phyloP scores from a whole-genome alignment of 1,284 basidiomycete genomes.

The Hymenochaete sp. region DNA sequence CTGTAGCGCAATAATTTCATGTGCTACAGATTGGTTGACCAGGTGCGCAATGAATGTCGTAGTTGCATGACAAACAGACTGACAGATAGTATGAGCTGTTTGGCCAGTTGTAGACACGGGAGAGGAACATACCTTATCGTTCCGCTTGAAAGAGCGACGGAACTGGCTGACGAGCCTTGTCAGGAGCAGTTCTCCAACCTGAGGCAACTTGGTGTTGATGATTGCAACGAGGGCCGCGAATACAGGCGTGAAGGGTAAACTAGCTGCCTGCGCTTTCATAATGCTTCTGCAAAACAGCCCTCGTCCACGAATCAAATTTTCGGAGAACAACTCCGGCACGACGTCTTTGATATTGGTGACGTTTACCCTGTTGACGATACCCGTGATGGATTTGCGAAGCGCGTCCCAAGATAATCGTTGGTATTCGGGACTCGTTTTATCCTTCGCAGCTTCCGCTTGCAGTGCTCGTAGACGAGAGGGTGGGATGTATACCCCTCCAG shows the following conservation, averaged over 20 bases:
- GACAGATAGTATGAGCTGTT: not conserved
- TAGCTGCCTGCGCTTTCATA: conserved; percentile 96
- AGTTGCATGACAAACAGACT: conserved; percentile 90
- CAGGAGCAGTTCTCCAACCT: conserved; percentile 89
- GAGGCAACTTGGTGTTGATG: conserved; percentile 95
- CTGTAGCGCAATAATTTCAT: conserved; percentile 91
- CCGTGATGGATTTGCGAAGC: conserved; percentile 94
- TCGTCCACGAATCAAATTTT: conserved; percentile 86
- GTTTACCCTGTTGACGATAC: conserved; percentile 99
- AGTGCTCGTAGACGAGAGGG: conserved; percentile 88
- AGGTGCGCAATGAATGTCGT: conserved; percentile 96
- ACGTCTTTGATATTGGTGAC: conserved; percentile 95
- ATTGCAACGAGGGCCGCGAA: conserved; percentile 93
- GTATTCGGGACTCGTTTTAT: conserved; percentile 88
- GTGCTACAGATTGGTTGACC: conserved; percentile 91
- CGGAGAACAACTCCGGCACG: conserved; percentile 87
- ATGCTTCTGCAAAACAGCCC: conserved; percentile 88
- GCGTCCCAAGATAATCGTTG: conserved; percentile 98
- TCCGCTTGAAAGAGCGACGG: conserved; percentile 89
- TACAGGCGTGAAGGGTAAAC: conserved; percentile 95
- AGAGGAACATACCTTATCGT: conserved; percentile 80
- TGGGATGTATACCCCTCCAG: conserved; percentile 95
- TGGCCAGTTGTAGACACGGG: not conserved
- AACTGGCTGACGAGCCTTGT: conserved; percentile 92
- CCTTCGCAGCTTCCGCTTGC: conserved; percentile 77